Conservation (phyloP, 2,329 filamentous ascomycete genomes). For the Phoma sp. region DNA sequence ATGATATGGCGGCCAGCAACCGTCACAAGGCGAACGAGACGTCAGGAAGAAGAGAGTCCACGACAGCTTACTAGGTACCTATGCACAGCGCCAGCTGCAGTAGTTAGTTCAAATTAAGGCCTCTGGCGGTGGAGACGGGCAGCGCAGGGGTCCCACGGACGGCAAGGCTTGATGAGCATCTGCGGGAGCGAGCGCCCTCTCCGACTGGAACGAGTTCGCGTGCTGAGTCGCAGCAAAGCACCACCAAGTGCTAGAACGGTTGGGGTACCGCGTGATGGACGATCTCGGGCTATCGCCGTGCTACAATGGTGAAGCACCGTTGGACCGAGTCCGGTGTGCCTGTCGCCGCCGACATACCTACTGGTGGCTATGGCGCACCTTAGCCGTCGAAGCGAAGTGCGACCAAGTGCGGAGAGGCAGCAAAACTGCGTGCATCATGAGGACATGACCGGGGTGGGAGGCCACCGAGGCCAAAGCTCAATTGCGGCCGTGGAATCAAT, state of each 20-base stretch:
- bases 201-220: conserved; percentile 36
- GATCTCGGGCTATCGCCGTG: conserved; percentile 36
- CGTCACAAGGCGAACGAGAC: conserved; percentile 22
- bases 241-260: conserved; percentile 15
- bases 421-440: conserved; percentile 26
- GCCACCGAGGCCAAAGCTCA: conserved; percentile 14
- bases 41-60: conserved; percentile 33
- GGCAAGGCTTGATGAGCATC: conserved; percentile 38
- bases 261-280: conserved; percentile 38
- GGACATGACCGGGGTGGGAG: conserved; percentile 17
- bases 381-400: conserved; percentile 10
- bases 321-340: conserved; percentile 14
- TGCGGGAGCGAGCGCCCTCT: conserved; percentile 41
- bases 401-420: conserved; percentile 20
- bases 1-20: conserved; percentile 38
- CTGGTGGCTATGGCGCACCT: conserved; percentile 11
- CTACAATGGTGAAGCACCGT: conserved; percentile 20
- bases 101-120: conserved; percentile 49
- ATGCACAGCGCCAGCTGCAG: conserved; percentile 41
- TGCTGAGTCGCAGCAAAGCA: conserved; percentile 20
- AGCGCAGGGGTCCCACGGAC: conserved; percentile 32
- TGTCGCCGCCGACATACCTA: neutral
- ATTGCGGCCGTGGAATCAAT: conserved; percentile 1
- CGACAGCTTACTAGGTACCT: neutral
- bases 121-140: conserved; percentile 37